Conservation (phyloP, 805 yeast species). For the Candida golubevii region DNA sequence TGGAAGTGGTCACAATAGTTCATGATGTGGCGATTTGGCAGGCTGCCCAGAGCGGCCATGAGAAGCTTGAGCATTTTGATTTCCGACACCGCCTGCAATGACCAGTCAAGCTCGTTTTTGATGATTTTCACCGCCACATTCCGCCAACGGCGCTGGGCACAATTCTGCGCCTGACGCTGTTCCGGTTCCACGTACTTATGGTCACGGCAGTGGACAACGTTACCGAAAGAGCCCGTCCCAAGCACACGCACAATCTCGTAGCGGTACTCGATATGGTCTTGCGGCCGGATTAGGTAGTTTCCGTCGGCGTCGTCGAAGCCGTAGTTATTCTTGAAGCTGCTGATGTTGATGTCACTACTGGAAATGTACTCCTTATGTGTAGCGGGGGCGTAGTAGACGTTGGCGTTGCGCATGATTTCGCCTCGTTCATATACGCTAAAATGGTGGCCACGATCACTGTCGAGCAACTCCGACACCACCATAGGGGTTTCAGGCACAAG, state of each 20-base stretch:
- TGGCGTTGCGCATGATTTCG: slow-evolving; percentile 48
- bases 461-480: slow-evolving; percentile 6
- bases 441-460: slow-evolving; percentile 1
- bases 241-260: slow-evolving; percentile 56
- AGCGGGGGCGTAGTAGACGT: slow-evolving; percentile 50
- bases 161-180: not conserved
- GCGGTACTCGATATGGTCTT: slow-evolving; percentile 75
- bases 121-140: slow-evolving; percentile 74
- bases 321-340: slow-evolving; percentile 45
- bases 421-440: slow-evolving; percentile 57
- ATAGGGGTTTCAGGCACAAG: slow-evolving; percentile 5
- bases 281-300: slow-evolving; percentile 49
- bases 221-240: slow-evolving; percentile 83
- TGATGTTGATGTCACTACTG: slow-evolving; percentile 26
- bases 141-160: slow-evolving; percentile 18
- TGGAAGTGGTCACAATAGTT: slow-evolving; percentile 64
- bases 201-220: slow-evolving; percentile 66
- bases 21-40: slow-evolving; percentile 36
- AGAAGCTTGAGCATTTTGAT: slow-evolving; percentile 60
- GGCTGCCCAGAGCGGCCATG: slow-evolving; percentile 7
- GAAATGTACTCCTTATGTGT: not conserved
- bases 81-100: slow-evolving; percentile 74
- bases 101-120: slow-evolving; percentile 68
- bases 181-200: slow-evolving; percentile 40
- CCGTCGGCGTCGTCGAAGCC: slow-evolving; percentile 72